These are phyloP conservation scores for Sabuloglossum arenarium DNA, from an alignment of 495 filamentous ascomycete species.

Conservation along the genomic window DNA sequence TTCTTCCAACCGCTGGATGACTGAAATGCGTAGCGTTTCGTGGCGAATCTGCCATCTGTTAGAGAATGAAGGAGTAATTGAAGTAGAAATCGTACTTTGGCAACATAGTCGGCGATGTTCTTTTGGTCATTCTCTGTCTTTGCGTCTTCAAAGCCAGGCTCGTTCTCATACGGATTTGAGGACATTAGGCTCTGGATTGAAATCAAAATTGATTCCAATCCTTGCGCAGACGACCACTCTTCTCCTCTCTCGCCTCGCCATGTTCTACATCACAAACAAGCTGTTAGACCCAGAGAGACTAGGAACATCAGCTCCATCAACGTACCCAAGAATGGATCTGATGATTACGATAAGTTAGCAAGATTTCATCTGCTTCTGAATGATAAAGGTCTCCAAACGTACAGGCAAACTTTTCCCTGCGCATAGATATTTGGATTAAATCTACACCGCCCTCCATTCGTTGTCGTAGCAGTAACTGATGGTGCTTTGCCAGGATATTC, in stretches of 20 bases:
- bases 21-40: constrained; percentile 69
- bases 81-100: constrained; percentile 38
- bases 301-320: not conserved
- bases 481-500: constrained; percentile 82
- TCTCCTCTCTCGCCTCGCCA: constrained; percentile 81
- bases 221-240: constrained; percentile 91
- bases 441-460: constrained; percentile 64
- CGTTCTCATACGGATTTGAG: constrained; percentile 84
- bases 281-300: not conserved
- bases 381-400: constrained; percentile 9
- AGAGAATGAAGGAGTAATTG: not conserved
- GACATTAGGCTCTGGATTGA: constrained; percentile 96
- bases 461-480: constrained; percentile 52
- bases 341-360: not conserved
- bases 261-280: constrained; percentile 33
- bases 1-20: constrained; percentile 68
- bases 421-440: constrained; percentile 98
- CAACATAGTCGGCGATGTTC: constrained; percentile 58
- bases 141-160: constrained; percentile 75
- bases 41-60: constrained; percentile 52
- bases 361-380: too few relatives aligned
- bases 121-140: constrained; percentile 46
- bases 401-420: constrained; percentile 81
- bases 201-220: constrained; percentile 79
- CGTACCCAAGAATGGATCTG: constrained; percentile 82